phyloP scores from a whole-genome alignment of 2,329 filamentous ascomycete genomes.

The Trichoderma brevicompactum region DNA sequence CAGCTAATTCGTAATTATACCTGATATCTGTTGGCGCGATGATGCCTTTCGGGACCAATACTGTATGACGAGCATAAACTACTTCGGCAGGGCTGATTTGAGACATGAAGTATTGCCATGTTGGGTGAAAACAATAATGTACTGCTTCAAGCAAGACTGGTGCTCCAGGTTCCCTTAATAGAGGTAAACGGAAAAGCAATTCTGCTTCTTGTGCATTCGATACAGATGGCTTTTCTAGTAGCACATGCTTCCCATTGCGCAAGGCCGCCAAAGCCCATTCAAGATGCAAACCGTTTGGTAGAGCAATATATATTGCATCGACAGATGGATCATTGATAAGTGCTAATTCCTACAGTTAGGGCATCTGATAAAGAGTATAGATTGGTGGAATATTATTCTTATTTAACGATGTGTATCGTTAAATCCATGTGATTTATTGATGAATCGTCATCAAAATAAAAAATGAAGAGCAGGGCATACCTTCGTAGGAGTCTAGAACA shows the following conservation, averaged over 20 bases:
- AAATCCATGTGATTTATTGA: too few relatives aligned
- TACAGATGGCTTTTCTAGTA: neutral
- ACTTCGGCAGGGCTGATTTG: neutral
- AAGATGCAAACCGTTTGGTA: conserved; percentile 48
- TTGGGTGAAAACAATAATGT: neutral
- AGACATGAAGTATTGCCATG: conserved; percentile 2
- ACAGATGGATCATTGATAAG: conserved; percentile 43
- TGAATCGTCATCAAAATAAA: too few relatives aligned
- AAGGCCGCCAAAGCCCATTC: conserved; percentile 54
- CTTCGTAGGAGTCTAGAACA: conserved; percentile 3
- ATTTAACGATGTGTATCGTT: too few relatives aligned
- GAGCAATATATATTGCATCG: conserved; percentile 55
- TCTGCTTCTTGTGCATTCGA: conserved; percentile 2
- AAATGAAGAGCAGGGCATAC: neutral
- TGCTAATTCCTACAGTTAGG: conserved; percentile 30
- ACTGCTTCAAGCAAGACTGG: conserved; percentile 1
- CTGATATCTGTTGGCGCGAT: neutral
- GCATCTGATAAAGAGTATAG: too few relatives aligned
- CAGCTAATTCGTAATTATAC: neutral
- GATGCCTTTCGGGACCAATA: neutral
- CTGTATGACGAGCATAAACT: neutral
- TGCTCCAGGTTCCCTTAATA: neutral
- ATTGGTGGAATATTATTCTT: too few relatives aligned
- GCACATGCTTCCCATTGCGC: conserved; percentile 49
- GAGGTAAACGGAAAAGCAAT: neutral